Percentiles rank a stretch among this genome's conserved stretches.
These are phyloP conservation scores for Heterobasidion occidentale DNA, from an alignment of 1,284 basidiomycete species.

Conservation along the genomic window DNA sequence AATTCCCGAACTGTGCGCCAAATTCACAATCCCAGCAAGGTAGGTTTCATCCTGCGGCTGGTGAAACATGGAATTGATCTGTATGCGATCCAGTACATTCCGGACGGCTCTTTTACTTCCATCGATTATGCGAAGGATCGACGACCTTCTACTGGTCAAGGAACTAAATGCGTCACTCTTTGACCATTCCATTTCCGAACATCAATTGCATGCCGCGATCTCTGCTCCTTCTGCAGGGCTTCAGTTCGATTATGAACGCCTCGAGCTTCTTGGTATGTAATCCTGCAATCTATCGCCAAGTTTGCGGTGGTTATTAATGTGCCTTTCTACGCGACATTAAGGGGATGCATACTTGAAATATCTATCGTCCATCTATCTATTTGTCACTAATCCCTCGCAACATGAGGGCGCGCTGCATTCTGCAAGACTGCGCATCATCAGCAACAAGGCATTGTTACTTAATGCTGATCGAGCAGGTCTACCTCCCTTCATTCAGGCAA, in stretches of 20 bases:
- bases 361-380: conserved; percentile 64
- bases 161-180: conserved; percentile 71
- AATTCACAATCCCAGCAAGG: conserved; percentile 70
- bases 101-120: conserved; percentile 63
- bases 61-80: conserved; percentile 5
- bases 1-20: conserved; percentile 33
- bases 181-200: conserved; percentile 48
- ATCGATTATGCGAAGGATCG: conserved; percentile 60
- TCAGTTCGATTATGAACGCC: conserved; percentile 71
- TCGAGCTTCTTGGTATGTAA: conserved; percentile 65
- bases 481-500: conserved; percentile 64
- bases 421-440: conserved; percentile 60
- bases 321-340: conserved; percentile 18
- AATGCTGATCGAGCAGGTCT: conserved; percentile 50
- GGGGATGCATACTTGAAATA: conserved; percentile 80
- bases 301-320: not conserved
- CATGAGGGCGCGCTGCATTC: conserved; percentile 59
- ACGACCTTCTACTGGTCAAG: conserved; percentile 64
- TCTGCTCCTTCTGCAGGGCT: conserved; percentile 57
- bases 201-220: conserved; percentile 55
- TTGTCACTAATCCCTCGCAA: conserved; percentile 53
- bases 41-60: conserved; percentile 18
- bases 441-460: conserved; percentile 57
- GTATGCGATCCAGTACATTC: conserved; percentile 38
- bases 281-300: too few relatives aligned